Base-by-base conservation (phyloP, 352 stramenopile species). In the Globisporangium viniferum region DNA sequence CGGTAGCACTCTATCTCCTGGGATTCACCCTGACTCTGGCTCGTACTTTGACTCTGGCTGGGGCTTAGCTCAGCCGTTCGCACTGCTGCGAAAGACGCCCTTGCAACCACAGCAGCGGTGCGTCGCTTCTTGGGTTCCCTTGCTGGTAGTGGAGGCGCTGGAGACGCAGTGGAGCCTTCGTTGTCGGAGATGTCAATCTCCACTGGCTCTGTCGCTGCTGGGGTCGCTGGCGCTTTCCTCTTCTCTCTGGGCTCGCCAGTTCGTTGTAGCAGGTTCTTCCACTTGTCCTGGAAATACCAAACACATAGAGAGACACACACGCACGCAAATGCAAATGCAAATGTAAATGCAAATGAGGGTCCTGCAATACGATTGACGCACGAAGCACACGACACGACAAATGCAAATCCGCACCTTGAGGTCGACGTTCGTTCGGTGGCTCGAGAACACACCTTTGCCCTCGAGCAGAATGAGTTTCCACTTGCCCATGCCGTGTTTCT, bases 351-450 rank as follows among this genome's bases (percentile, higher is more conserved):
- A 70, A n/a, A 27, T 31, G 8, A 39, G 55, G 15, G 1, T 18
- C 41, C 29, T 33, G 35, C 41, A 46, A 22, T 5, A 20, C 9
- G 29, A 5, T 29, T 10, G 7, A 35, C 4, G 5, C 9, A 55
- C 15, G 9, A 22, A 55, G 18, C n/a, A 49, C 12, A 35, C 29
- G 22, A 33, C 54, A 46, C 18, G 14, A 46, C 14, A 46, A 46
- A 46, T 46, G 1, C 3, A 5, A 20, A 46, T 46, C 4, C 39
- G 5, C 14, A 90, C 81, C 79, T 92, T 92, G 27, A 92, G 70
- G 62, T 92, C 81, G 14, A 87, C 73, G 39, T 90, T 89, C 0
- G 79, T 92, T 35, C 84, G 73, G 48, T 83, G 79, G 1, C 2
- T 41, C 8, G 69, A 70, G 67, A 92, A 92, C 2, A 90, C 68